A percentile compares a stretch with the other conserved stretches of the same genome.
Evolutionary conservation across 139 green algal genomes (phyloP).

Genomic region (Picochlorum costavermella): DNA sequence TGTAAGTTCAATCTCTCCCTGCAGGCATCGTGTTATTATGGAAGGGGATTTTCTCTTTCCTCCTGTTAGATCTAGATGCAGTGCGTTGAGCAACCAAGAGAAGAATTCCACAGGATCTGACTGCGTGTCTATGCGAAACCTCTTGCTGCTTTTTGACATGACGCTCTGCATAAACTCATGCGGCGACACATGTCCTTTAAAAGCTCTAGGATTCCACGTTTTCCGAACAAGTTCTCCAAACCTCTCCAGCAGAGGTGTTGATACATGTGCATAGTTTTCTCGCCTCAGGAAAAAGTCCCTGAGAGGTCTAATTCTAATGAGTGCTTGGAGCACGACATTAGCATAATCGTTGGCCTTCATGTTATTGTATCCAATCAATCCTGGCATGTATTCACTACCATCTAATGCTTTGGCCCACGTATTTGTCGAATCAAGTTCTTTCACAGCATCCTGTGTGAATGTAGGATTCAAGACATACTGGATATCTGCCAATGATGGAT

Average conservation of each 20-base stretch:
- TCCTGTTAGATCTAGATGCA: slow-evolving; percentile 80
- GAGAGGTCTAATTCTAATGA: slow-evolving; percentile 51
- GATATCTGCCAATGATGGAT: slow-evolving; percentile 89
- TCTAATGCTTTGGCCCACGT: slow-evolving; percentile 87
- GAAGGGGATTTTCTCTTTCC: slow-evolving; percentile 63
- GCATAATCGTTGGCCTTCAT: slow-evolving; percentile 90
- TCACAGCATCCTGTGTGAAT: slow-evolving; percentile 34
- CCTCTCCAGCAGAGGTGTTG: slow-evolving; percentile 59
- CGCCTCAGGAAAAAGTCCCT: slow-evolving; percentile 84
- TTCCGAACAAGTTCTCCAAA: slow-evolving; percentile 93
- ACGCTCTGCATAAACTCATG: slow-evolving; percentile 97
- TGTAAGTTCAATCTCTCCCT: slow-evolving; percentile 83
- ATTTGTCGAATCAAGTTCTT: slow-evolving; percentile 1
- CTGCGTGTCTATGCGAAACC: slow-evolving; percentile 79
- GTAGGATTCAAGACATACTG: slow-evolving; percentile 79
- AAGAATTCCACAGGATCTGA: slow-evolving; percentile 84
- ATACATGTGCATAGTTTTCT: slow-evolving; percentile 56
- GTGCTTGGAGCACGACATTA: slow-evolving; percentile 73
- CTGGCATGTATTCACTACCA: slow-evolving; percentile 92
- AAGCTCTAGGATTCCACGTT: slow-evolving; percentile 90
- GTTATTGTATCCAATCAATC: slow-evolving; percentile 93
- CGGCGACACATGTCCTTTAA: slow-evolving; percentile 90
- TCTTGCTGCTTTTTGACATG: slow-evolving; percentile 65
- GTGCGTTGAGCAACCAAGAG: slow-evolving; percentile 86
- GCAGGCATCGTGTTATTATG: slow-evolving; percentile 67